A percentile compares a stretch with the other conserved stretches of the same genome.
phyloP scores from a whole-genome alignment of 2,329 filamentous ascomycete species.

The Periconia macrospinosa region DNA sequence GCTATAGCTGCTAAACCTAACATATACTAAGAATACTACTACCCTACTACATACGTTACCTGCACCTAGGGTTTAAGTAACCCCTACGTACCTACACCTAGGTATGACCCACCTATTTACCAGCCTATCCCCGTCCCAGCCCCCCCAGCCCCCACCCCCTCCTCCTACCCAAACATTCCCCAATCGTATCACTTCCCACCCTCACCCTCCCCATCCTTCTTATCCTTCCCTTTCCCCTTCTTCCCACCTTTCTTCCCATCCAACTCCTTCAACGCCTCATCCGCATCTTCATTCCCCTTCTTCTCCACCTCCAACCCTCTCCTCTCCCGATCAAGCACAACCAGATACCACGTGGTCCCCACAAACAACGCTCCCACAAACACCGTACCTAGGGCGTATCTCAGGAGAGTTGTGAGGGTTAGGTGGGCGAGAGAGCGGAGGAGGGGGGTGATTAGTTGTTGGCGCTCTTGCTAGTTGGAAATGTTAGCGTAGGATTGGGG shows the following conservation, averaged over 20 bases:
- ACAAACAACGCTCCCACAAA: conserved; percentile 6
- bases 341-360: conserved; percentile 17
- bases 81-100: too few relatives aligned
- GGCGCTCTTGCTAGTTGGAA: conserved; percentile 35
- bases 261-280: conserved; percentile 31
- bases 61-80: too few relatives aligned
- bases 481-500: too few relatives aligned
- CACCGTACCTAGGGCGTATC: conserved; percentile 4
- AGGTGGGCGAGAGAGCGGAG: conserved; percentile 37
- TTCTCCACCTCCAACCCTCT: conserved; percentile 30
- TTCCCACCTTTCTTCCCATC: conserved; percentile 9
- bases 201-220: background rate
- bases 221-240: conserved; percentile 5
- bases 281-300: conserved; percentile 32
- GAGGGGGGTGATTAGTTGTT: conserved; percentile 47
- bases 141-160: too few relatives aligned
- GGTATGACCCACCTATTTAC: too few relatives aligned
- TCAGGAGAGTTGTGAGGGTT: conserved; percentile 19
- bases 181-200: background rate
- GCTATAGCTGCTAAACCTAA: too few relatives aligned
- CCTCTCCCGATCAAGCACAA: conserved; percentile 25
- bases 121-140: too few relatives aligned
- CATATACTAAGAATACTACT: too few relatives aligned
- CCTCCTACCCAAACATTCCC: too few relatives aligned
- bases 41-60: too few relatives aligned